Evolutionary conservation across 23 red algal genomes (phyloP), one percentile per base, ranked within the genome.

Genomic region (Pyropia yezoensis): DNA sequence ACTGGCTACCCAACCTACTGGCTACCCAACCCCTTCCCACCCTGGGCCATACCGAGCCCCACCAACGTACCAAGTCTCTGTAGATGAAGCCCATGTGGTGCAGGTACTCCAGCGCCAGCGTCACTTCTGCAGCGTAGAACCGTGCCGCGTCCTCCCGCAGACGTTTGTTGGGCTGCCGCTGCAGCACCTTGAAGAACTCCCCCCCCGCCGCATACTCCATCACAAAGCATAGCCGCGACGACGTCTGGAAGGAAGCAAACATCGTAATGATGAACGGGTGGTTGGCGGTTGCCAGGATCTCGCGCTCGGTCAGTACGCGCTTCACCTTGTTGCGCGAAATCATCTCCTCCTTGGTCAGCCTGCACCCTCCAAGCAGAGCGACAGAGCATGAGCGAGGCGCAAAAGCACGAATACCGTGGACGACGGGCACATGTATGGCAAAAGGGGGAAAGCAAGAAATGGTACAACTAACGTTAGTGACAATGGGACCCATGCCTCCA

Each of bases 221-320:
- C 55, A 93, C 75, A 67, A 93, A 93, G 47, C 67, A 85, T 19
- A 93, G 72, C n/a, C 76, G 58, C 52, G 75, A 64, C 23, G 67
- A 53, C n/a, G 88, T 93, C 76, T 93, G 88, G 60, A 93, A 93
- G n/a, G 78, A 85, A 21, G 88, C 88, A 70, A 75, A 92, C 79
- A 92, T 83, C 32, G 88, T 92, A 33, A 92, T 71, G 29, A 92
- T 84, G 34, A 92, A 92, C 16, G 88, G 88, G 58, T 92, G 88
- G 62, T 92, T 92, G 5, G 80, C 73, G 29, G 88, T 92, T 27
- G 79, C 79, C 33, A 92, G 74, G 52, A 92, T 92, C 61, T 92
- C 88, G 12, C 88, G 49, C 55, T 92, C 88, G 27, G 88, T 92
- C 77, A 92, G 77, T 12, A 92, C 88, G 7, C 88, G 71, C 58